Conservation (phyloP, 2,329 filamentous ascomycete genomes). For the Chaetomiaceae sp. region DNA sequence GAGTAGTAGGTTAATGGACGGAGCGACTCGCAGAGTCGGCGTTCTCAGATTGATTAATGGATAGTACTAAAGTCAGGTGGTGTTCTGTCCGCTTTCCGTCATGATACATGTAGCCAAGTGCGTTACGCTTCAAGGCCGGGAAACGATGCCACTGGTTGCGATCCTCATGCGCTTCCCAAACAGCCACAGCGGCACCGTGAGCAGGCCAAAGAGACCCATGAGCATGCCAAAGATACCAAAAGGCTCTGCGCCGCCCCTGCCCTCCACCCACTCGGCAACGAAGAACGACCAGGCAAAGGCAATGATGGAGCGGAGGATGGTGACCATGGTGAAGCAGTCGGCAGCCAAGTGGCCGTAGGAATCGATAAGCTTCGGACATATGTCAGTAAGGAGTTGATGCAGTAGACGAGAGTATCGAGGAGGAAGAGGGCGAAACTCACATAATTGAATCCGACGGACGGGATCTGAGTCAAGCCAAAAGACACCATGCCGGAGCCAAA, state of each 20-base stretch:
- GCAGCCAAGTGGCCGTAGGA: neutral
- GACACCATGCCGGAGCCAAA: slow-evolving; percentile 1
- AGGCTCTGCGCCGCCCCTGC: neutral
- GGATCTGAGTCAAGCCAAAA: slow-evolving; percentile 5
- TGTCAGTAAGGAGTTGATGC: neutral
- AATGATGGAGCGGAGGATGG: slow-evolving; percentile 2
- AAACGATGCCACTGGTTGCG: neutral
- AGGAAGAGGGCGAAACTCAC: neutral
- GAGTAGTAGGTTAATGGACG: too few relatives aligned
- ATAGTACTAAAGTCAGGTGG: too few relatives aligned
- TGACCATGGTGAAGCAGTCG: slow-evolving; percentile 11
- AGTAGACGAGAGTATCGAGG: too few relatives aligned
- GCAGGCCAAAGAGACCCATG: slow-evolving; percentile 4
- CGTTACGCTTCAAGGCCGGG: too few relatives aligned
- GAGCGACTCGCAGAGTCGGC: too few relatives aligned
- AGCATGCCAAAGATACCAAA: slow-evolving; percentile 11
- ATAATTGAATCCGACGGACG: slow-evolving; percentile 9
- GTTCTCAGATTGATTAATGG: too few relatives aligned
- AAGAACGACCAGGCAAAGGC: slow-evolving; percentile 9
- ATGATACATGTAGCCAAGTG: too few relatives aligned
- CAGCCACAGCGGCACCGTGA: slow-evolving; percentile 1
- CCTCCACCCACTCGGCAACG: slow-evolving; percentile 2
- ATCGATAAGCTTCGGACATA: neutral
- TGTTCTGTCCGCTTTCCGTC: too few relatives aligned
- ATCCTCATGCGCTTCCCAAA: slow-evolving; percentile 9